Percentiles rank a stretch among this genome's conserved stretches.
Conservation (phyloP, 2,329 filamentous ascomycete genomes). For the Colletotrichum sp. region DNA sequence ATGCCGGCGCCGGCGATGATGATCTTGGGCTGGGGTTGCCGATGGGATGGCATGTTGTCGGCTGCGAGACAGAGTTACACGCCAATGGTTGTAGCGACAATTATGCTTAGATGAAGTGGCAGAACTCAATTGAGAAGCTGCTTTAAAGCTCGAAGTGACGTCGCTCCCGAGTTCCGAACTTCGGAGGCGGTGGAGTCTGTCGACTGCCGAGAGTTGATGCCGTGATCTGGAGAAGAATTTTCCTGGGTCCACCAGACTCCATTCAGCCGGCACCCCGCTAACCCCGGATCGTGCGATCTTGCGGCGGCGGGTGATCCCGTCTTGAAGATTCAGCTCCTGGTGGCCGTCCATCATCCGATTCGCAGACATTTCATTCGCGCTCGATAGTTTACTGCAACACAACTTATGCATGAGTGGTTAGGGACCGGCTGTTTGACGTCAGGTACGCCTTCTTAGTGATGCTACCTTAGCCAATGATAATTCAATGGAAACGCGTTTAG, state of each 20-base stretch:
- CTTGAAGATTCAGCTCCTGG: too few relatives aligned
- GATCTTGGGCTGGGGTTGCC: constrained; percentile 18
- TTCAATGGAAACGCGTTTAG: too few relatives aligned
- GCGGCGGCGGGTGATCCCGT: not conserved
- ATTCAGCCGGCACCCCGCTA: not conserved
- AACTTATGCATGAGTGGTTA: too few relatives aligned
- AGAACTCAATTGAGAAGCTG: not conserved
- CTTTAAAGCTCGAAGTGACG: not conserved
- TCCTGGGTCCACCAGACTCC: not conserved
- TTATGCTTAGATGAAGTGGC: not conserved
- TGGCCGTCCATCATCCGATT: too few relatives aligned
- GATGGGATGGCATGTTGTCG: not conserved
- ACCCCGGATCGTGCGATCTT: not conserved
- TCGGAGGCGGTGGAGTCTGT: not conserved
- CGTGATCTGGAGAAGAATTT: not conserved
- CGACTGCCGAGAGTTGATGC: not conserved
- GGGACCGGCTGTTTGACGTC: too few relatives aligned
- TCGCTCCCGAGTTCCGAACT: not conserved
- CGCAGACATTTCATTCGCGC: too few relatives aligned
- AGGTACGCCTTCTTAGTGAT: too few relatives aligned
- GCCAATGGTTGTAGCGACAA: not conserved
- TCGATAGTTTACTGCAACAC: too few relatives aligned
- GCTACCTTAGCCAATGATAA: too few relatives aligned
- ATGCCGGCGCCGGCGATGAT: constrained; percentile 30
- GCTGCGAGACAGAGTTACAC: not conserved